Conservation (phyloP, 2,329 filamentous ascomycete species). For the Dactylellina leptospora region DNA sequence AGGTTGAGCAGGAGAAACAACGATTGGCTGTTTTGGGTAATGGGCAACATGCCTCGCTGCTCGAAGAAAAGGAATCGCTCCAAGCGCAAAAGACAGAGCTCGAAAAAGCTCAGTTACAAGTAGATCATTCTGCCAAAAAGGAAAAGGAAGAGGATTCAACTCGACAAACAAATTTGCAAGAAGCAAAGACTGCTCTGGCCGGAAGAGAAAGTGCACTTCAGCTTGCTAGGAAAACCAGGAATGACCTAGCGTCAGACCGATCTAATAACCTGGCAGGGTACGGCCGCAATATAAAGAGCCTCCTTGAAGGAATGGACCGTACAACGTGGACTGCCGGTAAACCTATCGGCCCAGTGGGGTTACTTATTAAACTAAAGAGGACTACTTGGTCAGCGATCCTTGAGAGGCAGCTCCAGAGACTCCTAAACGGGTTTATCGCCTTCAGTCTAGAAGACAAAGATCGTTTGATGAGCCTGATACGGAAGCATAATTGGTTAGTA, state of each 20-base stretch:
- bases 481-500: constrained; percentile 61
- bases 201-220: constrained; percentile 54
- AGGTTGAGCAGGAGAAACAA: constrained; percentile 51
- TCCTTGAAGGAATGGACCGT: constrained; percentile 74
- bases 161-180: constrained; percentile 58
- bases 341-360: constrained; percentile 85
- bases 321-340: constrained; percentile 74
- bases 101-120: constrained; percentile 69
- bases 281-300: constrained; percentile 65
- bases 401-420: constrained; percentile 76
- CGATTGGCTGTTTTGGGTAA: constrained; percentile 58
- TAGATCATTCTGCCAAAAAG: constrained; percentile 68
- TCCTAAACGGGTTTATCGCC: constrained; percentile 81
- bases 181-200: constrained; percentile 1
- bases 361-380: constrained; percentile 77
- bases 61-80: constrained; percentile 64
- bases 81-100: constrained; percentile 70
- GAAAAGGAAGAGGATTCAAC: constrained; percentile 61
- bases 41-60: constrained; percentile 58
- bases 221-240: constrained; percentile 56
- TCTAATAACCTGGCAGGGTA: constrained; percentile 28
- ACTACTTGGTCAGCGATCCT: constrained; percentile 84
- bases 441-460: constrained; percentile 77
- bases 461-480: constrained; percentile 73
- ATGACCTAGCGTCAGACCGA: constrained; percentile 56